A percentile compares a stretch with the other conserved stretches of the same genome.
These are phyloP conservation scores for Exophiala phaeomuriformis DNA, from an alignment of 2,329 filamentous ascomycete species.

Conservation along the genomic window DNA sequence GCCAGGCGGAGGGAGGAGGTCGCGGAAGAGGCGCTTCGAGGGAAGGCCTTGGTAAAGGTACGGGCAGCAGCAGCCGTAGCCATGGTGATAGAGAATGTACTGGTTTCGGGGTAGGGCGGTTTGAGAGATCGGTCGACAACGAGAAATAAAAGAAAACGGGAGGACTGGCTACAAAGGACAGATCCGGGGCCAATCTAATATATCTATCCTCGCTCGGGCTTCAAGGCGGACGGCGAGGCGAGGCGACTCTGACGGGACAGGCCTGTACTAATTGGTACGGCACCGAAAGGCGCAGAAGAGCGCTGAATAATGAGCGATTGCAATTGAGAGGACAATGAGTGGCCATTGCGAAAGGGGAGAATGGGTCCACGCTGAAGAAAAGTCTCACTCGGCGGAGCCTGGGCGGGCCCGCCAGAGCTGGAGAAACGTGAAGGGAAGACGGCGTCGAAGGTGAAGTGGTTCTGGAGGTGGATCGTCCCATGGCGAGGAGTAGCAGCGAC, in stretches of 20 bases:
- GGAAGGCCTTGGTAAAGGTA: conserved; percentile 37
- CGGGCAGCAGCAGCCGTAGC: conserved; percentile 39
- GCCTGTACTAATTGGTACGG: not conserved
- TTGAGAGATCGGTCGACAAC: not conserved
- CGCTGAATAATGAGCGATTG: conserved; percentile 10
- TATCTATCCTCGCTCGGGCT: no score
- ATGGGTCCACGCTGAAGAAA: not conserved
- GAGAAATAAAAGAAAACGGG: conserved; percentile 1
- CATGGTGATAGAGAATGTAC: conserved; percentile 10
- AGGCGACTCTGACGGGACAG: no score
- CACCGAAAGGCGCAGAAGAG: conserved; percentile 3
- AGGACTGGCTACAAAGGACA: not conserved
- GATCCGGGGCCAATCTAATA: not conserved
- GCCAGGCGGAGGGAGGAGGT: conserved; percentile 36
- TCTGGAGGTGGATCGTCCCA: not conserved
- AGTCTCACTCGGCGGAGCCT: not conserved
- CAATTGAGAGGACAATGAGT: conserved; percentile 1
- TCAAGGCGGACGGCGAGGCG: no score
- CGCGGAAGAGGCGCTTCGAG: conserved; percentile 35
- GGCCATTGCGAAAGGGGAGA: not conserved
- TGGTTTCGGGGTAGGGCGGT: not conserved
- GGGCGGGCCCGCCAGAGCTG: not conserved
- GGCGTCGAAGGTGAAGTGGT: not conserved
- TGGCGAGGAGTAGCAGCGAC: not conserved
- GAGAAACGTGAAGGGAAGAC: not conserved